Evolutionary conservation across 2,329 filamentous ascomycete genomes (phyloP), one percentile per base, ranked within the genome.

Genomic region (Aureobasidium namibiae): DNA sequence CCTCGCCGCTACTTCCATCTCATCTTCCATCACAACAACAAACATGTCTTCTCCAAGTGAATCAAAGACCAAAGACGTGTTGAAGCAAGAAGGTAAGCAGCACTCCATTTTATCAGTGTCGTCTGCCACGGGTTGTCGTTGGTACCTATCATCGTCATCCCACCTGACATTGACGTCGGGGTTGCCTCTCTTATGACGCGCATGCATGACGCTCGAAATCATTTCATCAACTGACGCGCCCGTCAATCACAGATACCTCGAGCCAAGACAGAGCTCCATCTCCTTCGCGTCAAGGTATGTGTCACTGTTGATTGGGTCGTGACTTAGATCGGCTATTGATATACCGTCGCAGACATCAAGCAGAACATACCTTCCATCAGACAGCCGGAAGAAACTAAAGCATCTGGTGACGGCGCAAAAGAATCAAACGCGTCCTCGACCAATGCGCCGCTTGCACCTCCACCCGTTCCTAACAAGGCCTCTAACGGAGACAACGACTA

Each of bases 361-460:
- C 57, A 59, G 39, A 45, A 34, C 38, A 39, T 52, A 23, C 57
- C 69, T 14, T 68, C 68, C 48, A 70, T 72, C 61, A 69, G 68
- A 57, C 68, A 69, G 60, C 69, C 70, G 31, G 69, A 72, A 52
- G 67, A 69, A 34, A 58, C 58, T 53, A 65, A 62, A 38, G 42
- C 59, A 31, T 44, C 69, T 53, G 67, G 68, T 56, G 66, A 69
- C 48, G 63, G 65, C 42, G 62, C 65, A 48, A 70, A 73, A 65
- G 64, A 61, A 67, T 34, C 33, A 16, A 56, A 36, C 64, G n/a
- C 45, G 60, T 13, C 60, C 62, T 21, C 64, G 67, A 60, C 73
- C 64, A 72, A 76, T 70, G 75, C 74, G 63, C 76, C 77, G 73
- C 73, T 84, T 73, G 70, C 78, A 71, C 76, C 78, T 66, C 78